These are phyloP conservation scores for Ramaria sp. DNA, from an alignment of 768 basidiomycete species.

Conservation along the genomic window DNA sequence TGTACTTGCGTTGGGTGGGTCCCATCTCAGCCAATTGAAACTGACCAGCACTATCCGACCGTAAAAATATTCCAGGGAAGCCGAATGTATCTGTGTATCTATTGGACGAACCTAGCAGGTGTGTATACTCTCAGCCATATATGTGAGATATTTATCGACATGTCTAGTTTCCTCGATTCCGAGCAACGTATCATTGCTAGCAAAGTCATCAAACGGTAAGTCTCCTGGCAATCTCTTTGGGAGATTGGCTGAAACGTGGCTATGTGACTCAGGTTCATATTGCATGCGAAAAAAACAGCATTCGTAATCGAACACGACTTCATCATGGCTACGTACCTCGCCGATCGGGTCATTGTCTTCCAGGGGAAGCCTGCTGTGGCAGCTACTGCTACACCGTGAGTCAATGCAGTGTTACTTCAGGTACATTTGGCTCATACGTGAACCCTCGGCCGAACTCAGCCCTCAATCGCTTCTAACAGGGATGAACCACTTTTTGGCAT, in stretches of 20 bases:
- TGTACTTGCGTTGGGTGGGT: constrained; percentile 74
- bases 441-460: constrained; percentile 27
- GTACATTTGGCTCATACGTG: background rate
- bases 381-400: constrained; percentile 87
- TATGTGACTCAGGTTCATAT: constrained; percentile 56
- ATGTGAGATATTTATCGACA: background rate
- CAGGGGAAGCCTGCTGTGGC: constrained; percentile 77
- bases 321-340: constrained; percentile 99
- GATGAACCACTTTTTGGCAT: constrained; percentile 96
- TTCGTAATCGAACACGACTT: constrained; percentile 99
- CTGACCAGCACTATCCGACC: constrained; percentile 8
- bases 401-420: constrained; percentile 9
- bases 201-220: constrained; percentile 93
- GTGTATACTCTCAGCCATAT: constrained; percentile 15
- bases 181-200: constrained; percentile 98
- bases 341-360: constrained; percentile 93
- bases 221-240: background rate
- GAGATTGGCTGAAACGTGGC: background rate
- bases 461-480: constrained; percentile 92
- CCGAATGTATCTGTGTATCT: constrained; percentile 82
- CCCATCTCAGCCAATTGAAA: background rate
- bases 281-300: constrained; percentile 94
- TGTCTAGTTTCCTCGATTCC: constrained; percentile 81
- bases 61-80: constrained; percentile 36
- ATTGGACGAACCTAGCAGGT: constrained; percentile 88